Conservation (phyloP, 305 asterid species). For the Solanum hybrid region DNA sequence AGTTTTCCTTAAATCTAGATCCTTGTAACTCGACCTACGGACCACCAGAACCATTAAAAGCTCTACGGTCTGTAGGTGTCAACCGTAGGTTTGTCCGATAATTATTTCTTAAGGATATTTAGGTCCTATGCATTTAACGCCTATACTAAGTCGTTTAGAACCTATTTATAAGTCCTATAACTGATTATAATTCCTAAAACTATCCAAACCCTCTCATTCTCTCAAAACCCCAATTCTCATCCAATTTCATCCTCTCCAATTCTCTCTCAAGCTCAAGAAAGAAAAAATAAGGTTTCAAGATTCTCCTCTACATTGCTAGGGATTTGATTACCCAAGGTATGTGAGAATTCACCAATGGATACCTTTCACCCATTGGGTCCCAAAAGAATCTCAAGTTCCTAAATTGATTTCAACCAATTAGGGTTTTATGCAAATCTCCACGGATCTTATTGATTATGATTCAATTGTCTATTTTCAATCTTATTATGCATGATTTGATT, state of each 20-base stretch:
- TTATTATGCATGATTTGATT: background rate
- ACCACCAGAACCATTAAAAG: background rate
- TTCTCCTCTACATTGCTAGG: background rate
- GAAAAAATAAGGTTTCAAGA: background rate
- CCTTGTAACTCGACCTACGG: background rate
- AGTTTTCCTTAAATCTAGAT: background rate
- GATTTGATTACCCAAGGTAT: background rate
- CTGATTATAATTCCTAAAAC: too few species aligned
- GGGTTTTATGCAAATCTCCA: background rate
- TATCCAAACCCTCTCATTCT: background rate
- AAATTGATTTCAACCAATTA: background rate
- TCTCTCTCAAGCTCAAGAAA: background rate
- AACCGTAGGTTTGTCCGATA: background rate
- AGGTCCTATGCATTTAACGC: background rate
- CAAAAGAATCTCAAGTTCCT: background rate
- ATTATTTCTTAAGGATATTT: background rate
- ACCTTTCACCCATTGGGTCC: background rate
- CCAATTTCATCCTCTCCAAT: background rate
- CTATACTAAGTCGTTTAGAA: background rate
- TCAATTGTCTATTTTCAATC: background rate
- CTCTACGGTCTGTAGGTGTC: background rate
- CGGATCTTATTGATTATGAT: background rate
- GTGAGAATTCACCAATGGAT: background rate
- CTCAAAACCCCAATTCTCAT: background rate
- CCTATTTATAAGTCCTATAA: background rate